Evolutionary conservation across 306 rosid species (phyloP).

Genomic region (Dalbergia cochinchinensis): DNA sequence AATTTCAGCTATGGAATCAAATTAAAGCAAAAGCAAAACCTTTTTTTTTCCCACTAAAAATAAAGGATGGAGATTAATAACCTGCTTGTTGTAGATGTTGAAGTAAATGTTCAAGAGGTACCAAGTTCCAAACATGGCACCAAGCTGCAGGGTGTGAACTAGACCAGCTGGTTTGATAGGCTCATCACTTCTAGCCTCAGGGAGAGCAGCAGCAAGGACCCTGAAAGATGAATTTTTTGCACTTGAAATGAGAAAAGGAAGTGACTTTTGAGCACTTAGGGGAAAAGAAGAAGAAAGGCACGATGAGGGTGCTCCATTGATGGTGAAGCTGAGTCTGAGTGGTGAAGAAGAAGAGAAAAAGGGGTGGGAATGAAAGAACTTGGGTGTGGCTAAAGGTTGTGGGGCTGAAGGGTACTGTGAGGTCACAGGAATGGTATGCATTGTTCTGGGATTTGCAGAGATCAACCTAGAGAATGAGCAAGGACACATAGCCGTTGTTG

Average conservation of each 20-base stretch:
- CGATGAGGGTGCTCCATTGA: slow-evolving; percentile 25
- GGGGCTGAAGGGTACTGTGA: slow-evolving; percentile 23
- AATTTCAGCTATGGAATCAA: slow-evolving; percentile 17
- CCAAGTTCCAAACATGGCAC: slow-evolving; percentile 76
- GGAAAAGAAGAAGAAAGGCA: slow-evolving; percentile 42
- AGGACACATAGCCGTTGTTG: slow-evolving; percentile 6
- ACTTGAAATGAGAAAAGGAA: slow-evolving; percentile 40
- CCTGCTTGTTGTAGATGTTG: slow-evolving; percentile 88
- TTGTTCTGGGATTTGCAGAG: slow-evolving; percentile 28
- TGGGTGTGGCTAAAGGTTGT: slow-evolving; percentile 8
- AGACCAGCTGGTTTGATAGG: slow-evolving; percentile 35
- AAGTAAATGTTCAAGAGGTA: slow-evolving; percentile 77
- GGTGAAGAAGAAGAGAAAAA: not conserved
- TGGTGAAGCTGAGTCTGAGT: slow-evolving; percentile 13
- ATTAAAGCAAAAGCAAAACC: slow-evolving; percentile 6
- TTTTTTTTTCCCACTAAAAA: not conserved
- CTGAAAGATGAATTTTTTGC: slow-evolving; percentile 47
- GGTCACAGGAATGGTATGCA: slow-evolving; percentile 4
- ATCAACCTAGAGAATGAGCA: slow-evolving; percentile 10
- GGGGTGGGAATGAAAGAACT: slow-evolving; percentile 8
- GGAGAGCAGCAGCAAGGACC: slow-evolving; percentile 52
- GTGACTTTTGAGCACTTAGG: slow-evolving; percentile 32
- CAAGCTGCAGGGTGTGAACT: slow-evolving; percentile 58
- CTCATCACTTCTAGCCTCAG: slow-evolving; percentile 53
- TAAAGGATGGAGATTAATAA: slow-evolving; percentile 29